Evolutionary conservation across 106 monocot species (phyloP).

Genomic region (Dendrobium catenatum): DNA sequence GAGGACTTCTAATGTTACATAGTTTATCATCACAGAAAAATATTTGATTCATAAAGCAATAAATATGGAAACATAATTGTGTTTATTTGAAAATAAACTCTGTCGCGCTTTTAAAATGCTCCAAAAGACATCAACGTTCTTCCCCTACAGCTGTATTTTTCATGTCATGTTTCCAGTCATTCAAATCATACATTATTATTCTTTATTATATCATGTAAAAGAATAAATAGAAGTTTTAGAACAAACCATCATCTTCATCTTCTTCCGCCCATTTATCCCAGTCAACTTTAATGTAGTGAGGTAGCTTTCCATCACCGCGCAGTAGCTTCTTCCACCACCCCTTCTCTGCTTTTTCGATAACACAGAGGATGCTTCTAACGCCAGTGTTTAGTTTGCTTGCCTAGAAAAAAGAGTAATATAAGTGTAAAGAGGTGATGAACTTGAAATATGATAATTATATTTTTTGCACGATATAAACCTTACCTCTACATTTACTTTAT

Average conservation of each 20-base stretch:
- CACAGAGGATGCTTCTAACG: conserved; percentile 63
- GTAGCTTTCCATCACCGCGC: conserved; percentile 58
- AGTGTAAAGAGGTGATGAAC: neutral
- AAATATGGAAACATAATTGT: neutral
- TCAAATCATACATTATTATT: neutral
- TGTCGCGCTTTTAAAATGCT: neutral
- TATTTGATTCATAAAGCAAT: neutral
- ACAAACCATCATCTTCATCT: conserved; percentile 52
- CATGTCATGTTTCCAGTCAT: neutral
- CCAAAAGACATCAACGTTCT: neutral
- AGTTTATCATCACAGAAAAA: neutral
- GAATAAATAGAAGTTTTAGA: conserved; percentile 1
- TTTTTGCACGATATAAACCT: neutral
- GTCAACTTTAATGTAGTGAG: conserved; percentile 83
- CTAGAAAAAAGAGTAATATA: conserved; percentile 22
- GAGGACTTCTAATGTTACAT: neutral
- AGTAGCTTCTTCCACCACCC: conserved; percentile 82
- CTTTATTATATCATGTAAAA: neutral
- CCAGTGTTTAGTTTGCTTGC: conserved; percentile 81
- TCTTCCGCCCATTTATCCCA: conserved; percentile 95
- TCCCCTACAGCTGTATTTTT: neutral
- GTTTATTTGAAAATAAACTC: neutral
- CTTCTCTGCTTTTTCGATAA: conserved; percentile 62
- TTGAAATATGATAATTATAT: neutral
- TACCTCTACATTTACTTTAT: conserved; percentile 90